Evolutionary conservation across 176 grass and related monocot species (phyloP).

Genomic region (Avena insularis): DNA sequence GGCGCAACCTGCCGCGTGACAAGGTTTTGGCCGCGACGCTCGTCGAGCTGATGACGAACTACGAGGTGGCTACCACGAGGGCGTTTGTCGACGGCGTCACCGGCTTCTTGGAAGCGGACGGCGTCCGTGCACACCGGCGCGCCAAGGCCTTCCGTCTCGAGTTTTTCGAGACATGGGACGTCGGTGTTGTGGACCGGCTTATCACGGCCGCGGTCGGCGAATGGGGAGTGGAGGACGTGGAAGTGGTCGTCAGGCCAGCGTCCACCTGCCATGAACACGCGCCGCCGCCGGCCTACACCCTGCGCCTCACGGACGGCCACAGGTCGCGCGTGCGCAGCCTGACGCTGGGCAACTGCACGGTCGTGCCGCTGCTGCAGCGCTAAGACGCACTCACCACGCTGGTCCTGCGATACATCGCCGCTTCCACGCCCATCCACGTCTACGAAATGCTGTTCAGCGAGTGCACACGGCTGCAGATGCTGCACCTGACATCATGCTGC

Average conservation of each 20-base stretch:
- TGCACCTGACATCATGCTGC: slow-evolving; percentile 24
- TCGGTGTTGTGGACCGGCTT: neutral
- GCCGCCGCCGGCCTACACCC: neutral
- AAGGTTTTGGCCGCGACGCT: neutral
- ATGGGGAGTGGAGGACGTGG: slow-evolving; percentile 31
- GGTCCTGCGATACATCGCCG: slow-evolving; percentile 18
- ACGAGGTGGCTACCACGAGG: neutral
- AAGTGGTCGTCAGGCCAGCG: neutral
- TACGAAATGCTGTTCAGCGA: neutral
- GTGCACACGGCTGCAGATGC: neutral
- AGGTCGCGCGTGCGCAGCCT: slow-evolving; percentile 29
- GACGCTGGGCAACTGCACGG: slow-evolving; percentile 24
- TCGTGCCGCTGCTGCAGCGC: neutral
- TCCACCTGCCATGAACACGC: neutral
- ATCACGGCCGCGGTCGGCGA: neutral
- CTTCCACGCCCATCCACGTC: neutral
- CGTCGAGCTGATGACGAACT: neutral
- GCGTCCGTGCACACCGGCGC: neutral
- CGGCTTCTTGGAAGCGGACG: neutral
- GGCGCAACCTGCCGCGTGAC: neutral
- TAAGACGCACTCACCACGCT: slow-evolving; percentile 27
- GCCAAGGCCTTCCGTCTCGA: neutral
- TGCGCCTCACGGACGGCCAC: neutral
- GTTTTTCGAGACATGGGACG: neutral
- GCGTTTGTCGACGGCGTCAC: neutral